Conservation (phyloP, 2,329 filamentous ascomycete genomes). For the Cladosporium sp. region DNA sequence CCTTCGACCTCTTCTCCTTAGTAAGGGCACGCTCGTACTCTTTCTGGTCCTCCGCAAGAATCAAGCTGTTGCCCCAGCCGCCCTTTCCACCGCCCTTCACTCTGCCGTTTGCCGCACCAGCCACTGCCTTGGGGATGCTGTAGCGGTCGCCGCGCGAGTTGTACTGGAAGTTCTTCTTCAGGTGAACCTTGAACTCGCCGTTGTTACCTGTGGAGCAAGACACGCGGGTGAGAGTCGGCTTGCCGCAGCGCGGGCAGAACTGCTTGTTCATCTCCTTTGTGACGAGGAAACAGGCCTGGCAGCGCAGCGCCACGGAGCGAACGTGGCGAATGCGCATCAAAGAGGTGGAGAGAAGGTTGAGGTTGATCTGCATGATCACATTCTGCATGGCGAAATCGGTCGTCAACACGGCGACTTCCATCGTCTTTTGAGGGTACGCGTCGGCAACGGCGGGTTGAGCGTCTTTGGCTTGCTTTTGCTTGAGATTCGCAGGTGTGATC, state of each 20-base stretch:
- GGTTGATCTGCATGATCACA: conserved; percentile 87
- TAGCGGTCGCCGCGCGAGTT: conserved; percentile 89
- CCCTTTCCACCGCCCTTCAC: conserved; percentile 67
- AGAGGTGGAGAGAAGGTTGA: conserved; percentile 75
- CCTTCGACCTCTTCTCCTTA: conserved; percentile 57
- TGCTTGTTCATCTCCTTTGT: conserved; percentile 80
- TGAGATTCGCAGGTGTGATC: conserved; percentile 92
- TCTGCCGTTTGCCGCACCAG: conserved; percentile 75
- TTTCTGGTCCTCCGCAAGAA: conserved; percentile 92
- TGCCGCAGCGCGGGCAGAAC: conserved; percentile 88
- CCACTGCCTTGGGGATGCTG: conserved; percentile 84
- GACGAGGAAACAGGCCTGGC: conserved; percentile 85
- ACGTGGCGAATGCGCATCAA: conserved; percentile 76
- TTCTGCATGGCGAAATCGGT: conserved; percentile 98
- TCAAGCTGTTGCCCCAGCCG: conserved; percentile 78
- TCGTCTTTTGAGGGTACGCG: conserved; percentile 51
- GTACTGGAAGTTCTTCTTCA: conserved; percentile 94
- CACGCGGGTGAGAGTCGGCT: conserved; percentile 76
- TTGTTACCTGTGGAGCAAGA: conserved; percentile 76
- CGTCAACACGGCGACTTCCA: conserved; percentile 87
- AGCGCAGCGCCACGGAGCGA: conserved; percentile 84
- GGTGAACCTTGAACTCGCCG: conserved; percentile 75
- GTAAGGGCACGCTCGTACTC: conserved; percentile 66
- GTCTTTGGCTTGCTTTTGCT: conserved; percentile 71
- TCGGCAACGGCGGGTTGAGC: conserved; percentile 40